phyloP scores from a whole-genome alignment of 345 rosid species.

The Populus tremula region DNA sequence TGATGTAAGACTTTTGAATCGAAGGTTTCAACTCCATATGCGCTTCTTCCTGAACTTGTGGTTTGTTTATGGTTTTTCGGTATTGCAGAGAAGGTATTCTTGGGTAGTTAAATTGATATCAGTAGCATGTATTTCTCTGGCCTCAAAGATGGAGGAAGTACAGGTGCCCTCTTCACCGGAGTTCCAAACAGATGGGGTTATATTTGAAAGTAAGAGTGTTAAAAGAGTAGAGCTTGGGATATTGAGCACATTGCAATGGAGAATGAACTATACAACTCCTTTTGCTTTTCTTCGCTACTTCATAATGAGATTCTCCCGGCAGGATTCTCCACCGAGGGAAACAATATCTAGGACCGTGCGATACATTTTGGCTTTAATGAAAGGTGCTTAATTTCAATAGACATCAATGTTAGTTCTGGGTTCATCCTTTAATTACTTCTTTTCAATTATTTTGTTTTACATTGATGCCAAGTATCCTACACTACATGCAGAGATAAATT shows the following conservation, averaged over 20 bases:
- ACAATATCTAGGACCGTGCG: conserved; percentile 13
- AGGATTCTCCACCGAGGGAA: conserved; percentile 19
- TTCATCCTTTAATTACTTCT: background rate
- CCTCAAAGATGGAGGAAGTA: conserved; percentile 90
- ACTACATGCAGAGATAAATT: conserved; percentile 37
- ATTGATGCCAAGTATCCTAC: background rate
- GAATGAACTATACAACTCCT: conserved; percentile 52
- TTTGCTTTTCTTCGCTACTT: conserved; percentile 27
- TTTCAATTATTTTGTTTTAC: background rate
- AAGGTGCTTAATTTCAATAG: conserved; percentile 29
- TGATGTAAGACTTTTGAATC: conserved; percentile 33
- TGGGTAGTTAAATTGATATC: conserved; percentile 84
- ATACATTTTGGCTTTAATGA: conserved; percentile 32
- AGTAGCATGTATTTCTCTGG: conserved; percentile 77
- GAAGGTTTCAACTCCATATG: background rate
- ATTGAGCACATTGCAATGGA: conserved; percentile 59
- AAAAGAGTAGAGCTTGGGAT: conserved; percentile 75
- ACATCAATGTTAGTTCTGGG: background rate
- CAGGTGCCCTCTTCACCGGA: conserved; percentile 69
- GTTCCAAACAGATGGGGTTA: conserved; percentile 48
- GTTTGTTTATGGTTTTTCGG: background rate
- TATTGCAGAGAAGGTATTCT: conserved; percentile 48
- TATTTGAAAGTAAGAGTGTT: conserved; percentile 50
- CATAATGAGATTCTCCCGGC: conserved; percentile 23
- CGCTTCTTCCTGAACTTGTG: background rate